phyloP scores from a whole-genome alignment of 805 yeast genomes.

The Candida patagonica region DNA sequence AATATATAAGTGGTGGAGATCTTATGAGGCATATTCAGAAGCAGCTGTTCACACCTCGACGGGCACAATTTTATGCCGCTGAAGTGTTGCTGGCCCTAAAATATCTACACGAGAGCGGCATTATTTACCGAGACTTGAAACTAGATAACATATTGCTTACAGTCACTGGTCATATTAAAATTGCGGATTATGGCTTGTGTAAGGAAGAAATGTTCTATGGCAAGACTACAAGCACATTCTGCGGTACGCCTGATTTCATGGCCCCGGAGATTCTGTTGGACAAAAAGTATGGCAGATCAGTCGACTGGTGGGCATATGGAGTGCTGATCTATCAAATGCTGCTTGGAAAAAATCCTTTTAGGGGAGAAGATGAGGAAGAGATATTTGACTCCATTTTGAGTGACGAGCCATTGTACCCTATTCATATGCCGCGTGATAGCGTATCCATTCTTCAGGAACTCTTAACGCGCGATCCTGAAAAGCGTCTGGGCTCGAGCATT shows the following conservation, averaged over 20 bases:
- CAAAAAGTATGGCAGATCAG: slow-evolving; percentile 85
- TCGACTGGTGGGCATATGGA: slow-evolving; percentile 99
- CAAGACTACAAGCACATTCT: slow-evolving; percentile 83
- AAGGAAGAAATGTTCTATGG: slow-evolving; percentile 87
- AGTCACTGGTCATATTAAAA: slow-evolving; percentile 86
- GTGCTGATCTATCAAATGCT: slow-evolving; percentile 94
- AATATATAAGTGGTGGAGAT: slow-evolving; percentile 95
- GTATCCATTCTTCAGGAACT: slow-evolving; percentile 89
- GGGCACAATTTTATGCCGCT: slow-evolving; percentile 97
- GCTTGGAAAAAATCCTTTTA: slow-evolving; percentile 91
- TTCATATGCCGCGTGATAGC: slow-evolving; percentile 94
- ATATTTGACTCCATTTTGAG: slow-evolving; percentile 92
- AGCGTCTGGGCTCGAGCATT: slow-evolving; percentile 79
- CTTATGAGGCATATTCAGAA: slow-evolving; percentile 99
- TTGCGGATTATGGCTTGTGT: slow-evolving; percentile 96
- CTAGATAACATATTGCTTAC: slow-evolving; percentile 88
- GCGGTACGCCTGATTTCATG: slow-evolving; percentile 99
- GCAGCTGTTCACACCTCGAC: slow-evolving; percentile 72
- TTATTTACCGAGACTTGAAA: slow-evolving; percentile 92
- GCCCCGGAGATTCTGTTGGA: slow-evolving; percentile 97
- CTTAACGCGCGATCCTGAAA: slow-evolving; percentile 77
- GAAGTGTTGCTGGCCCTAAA: slow-evolving; percentile 87
- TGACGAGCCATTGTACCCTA: slow-evolving; percentile 94
- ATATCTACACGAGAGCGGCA: slow-evolving; percentile 91
- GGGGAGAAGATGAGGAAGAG: slow-evolving; percentile 96